Percentiles rank a stretch among this genome's conserved stretches.
Conservation (phyloP, 73 alveolate species). For the Breviolum minutum region DNA sequence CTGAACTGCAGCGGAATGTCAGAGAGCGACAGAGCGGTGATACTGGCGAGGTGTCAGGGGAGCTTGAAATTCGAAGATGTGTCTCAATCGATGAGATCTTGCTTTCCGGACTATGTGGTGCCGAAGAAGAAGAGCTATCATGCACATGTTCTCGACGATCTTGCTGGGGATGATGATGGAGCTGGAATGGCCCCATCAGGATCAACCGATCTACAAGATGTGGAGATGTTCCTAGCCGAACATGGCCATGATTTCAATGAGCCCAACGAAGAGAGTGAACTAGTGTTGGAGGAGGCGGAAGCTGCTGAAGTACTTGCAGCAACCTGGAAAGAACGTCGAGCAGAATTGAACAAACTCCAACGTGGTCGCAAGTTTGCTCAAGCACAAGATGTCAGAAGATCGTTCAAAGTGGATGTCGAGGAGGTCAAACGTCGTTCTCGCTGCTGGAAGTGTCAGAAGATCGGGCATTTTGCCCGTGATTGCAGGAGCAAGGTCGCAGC, state of each 20-base stretch:
- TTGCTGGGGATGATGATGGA: too few relatives aligned
- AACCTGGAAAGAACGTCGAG: neutral
- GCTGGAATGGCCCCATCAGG: too few relatives aligned
- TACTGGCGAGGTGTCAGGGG: neutral
- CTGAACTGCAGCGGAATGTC: neutral
- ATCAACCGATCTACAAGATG: neutral
- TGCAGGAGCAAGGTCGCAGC: neutral
- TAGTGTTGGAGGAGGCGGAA: neutral
- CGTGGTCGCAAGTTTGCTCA: neutral
- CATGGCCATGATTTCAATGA: neutral
- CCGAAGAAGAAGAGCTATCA: neutral
- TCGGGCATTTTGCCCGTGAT: constrained; percentile 2
- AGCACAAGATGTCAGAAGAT: neutral
- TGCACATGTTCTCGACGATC: neutral
- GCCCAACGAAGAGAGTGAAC: neutral
- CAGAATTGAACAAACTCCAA: neutral
- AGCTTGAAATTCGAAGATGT: constrained; percentile 5
- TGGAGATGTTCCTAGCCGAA: neutral
- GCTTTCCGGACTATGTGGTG: neutral
- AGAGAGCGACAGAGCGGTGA: neutral
- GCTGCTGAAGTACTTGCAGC: neutral
- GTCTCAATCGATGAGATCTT: neutral
- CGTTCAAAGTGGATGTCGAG: neutral
- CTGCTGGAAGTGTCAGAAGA: neutral
- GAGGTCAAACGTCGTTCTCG: neutral